These are phyloP conservation scores for Alternaria incomplexa DNA, from an alignment of 2,329 filamentous ascomycete genomes.

Conservation along the genomic window DNA sequence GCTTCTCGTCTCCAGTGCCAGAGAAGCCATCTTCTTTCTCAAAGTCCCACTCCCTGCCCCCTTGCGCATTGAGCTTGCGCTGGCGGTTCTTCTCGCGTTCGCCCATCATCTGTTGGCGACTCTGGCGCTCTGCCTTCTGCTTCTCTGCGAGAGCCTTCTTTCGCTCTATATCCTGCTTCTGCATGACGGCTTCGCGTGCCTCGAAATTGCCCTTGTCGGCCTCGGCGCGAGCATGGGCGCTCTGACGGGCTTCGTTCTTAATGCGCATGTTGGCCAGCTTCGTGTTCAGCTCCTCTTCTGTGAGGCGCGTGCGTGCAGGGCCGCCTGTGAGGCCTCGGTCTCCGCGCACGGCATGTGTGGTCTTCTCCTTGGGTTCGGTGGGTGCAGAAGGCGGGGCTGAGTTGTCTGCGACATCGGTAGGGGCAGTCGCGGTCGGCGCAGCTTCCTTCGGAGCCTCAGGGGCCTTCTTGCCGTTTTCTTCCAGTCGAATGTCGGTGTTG, in stretches of 20 bases:
- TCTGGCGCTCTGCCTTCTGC: slow-evolving; percentile 56
- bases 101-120: slow-evolving; percentile 65
- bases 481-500: slow-evolving; percentile 18
- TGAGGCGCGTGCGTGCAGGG: slow-evolving; percentile 53
- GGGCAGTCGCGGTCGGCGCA: slow-evolving; percentile 24
- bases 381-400: slow-evolving; percentile 21
- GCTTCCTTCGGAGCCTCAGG: slow-evolving; percentile 24
- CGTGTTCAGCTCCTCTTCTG: slow-evolving; percentile 67
- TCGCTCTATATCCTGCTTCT: slow-evolving; percentile 54
- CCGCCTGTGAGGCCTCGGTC: slow-evolving; percentile 44
- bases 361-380: slow-evolving; percentile 30
- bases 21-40: slow-evolving; percentile 65
- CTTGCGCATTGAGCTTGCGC: slow-evolving; percentile 64
- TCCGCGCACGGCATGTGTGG: slow-evolving; percentile 40
- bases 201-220: slow-evolving; percentile 70
- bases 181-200: slow-evolving; percentile 66
- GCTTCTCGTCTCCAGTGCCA: slow-evolving; percentile 49
- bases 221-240: slow-evolving; percentile 69
- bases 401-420: slow-evolving; percentile 15
- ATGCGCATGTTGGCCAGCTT: slow-evolving; percentile 67
- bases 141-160: slow-evolving; percentile 45
- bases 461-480: slow-evolving; percentile 21
- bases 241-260: slow-evolving; percentile 65
- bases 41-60: slow-evolving; percentile 67
- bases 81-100: slow-evolving; percentile 67